Conservation (phyloP, 257 asterid genomes). For the Penstemon barbatus region DNA sequence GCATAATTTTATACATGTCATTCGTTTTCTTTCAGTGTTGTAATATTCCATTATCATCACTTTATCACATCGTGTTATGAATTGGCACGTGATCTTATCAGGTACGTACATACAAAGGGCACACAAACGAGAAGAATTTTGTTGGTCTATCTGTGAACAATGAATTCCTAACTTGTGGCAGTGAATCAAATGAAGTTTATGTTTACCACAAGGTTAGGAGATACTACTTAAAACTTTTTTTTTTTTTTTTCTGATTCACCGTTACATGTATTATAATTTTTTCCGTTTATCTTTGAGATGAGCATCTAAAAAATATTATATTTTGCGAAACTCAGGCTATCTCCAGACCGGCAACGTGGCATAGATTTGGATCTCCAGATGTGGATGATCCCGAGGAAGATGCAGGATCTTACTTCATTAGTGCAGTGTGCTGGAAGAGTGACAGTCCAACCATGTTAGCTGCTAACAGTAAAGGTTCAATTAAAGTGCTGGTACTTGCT, state of each 20-base stretch:
- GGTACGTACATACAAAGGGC: conserved; percentile 80
- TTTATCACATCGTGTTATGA: too few species aligned
- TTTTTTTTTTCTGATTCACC: background rate
- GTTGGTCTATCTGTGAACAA: conserved; percentile 74
- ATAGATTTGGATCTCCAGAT: conserved; percentile 55
- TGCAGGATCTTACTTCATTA: conserved; percentile 65
- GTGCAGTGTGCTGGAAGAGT: conserved; percentile 93
- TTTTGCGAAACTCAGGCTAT: conserved; percentile 47
- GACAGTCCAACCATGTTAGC: conserved; percentile 75
- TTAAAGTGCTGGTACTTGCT: conserved; percentile 78
- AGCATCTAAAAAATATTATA: too few species aligned
- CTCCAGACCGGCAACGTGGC: conserved; percentile 77
- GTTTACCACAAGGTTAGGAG: conserved; percentile 73
- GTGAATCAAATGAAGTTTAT: conserved; percentile 83
- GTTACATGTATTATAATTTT: background rate
- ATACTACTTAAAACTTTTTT: background rate
- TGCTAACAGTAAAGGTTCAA: conserved; percentile 82
- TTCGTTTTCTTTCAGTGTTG: too few species aligned
- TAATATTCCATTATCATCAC: too few species aligned
- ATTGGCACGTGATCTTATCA: conserved; percentile 20
- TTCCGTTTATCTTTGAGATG: too few species aligned
- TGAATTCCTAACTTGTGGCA: conserved; percentile 85
- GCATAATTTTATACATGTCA: too few species aligned
- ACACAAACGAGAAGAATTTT: conserved; percentile 75
- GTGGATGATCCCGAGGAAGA: conserved; percentile 56